Evolutionary conservation across 2,329 filamentous ascomycete genomes (phyloP).

Genomic region (Albophoma yamanashiensis): DNA sequence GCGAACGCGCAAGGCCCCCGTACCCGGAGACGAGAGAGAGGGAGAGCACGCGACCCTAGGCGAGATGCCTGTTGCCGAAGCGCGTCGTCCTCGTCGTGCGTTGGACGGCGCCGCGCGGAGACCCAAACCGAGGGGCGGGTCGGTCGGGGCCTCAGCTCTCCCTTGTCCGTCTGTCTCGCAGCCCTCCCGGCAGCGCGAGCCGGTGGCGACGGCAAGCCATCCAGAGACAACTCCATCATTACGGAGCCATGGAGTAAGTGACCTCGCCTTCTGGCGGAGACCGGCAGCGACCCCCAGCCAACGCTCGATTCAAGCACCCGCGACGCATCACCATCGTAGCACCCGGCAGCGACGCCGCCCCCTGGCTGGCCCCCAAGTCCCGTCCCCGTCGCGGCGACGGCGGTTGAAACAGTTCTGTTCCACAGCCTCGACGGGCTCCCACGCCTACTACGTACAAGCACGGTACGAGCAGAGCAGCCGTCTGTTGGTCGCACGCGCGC

Average conservation of each 20-base stretch:
- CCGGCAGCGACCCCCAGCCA: background rate
- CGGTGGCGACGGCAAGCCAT: background rate
- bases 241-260: too few species aligned
- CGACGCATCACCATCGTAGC: background rate
- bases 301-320: background rate
- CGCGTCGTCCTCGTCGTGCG: background rate
- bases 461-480: background rate
- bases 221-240: background rate
- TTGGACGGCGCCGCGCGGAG: too few species aligned
- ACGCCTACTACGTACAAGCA: too few species aligned
- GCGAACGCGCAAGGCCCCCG: too few species aligned
- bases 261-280: background rate
- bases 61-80: background rate
- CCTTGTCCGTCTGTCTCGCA: background rate
- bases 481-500: background rate
- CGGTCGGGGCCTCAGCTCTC: background rate
- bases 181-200: background rate
- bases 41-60: background rate
- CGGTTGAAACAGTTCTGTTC: background rate
- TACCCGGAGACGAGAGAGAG: background rate
- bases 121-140: too few species aligned
- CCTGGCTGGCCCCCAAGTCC: background rate
- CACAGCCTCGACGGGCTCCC: background rate
- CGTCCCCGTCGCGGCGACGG: background rate
- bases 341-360: background rate